Percentiles rank a stretch among this genome's conserved stretches.
Evolutionary conservation across 2,329 filamentous ascomycete genomes (phyloP).

Genomic region (Pyricularia sp.): DNA sequence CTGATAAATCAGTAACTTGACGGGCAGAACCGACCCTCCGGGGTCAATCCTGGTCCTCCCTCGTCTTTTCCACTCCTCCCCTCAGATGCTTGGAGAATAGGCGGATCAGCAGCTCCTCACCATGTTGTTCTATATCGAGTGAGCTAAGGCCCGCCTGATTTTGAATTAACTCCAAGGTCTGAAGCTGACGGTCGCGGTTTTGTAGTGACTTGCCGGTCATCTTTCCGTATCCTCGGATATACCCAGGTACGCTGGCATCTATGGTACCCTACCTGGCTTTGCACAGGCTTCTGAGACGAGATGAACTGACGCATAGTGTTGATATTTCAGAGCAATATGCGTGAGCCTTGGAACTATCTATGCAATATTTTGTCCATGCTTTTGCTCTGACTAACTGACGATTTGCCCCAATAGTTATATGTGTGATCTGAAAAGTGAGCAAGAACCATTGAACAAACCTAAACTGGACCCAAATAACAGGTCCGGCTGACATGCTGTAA

Average conservation of each 20-base stretch:
- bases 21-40: not conserved
- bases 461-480: not conserved
- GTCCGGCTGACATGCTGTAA: not conserved
- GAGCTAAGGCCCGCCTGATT: not conserved
- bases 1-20: not conserved
- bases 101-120: not conserved
- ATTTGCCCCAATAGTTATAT: conserved; percentile 29
- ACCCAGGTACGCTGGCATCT: conserved; percentile 15
- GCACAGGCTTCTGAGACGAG: not conserved
- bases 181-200: not conserved
- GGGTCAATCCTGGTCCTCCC: not conserved
- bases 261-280: conserved; percentile 5
- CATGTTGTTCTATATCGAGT: not conserved
- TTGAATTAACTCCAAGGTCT: not conserved
- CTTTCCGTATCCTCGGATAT: conserved; percentile 47
- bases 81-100: not conserved
- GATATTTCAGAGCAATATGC: conserved; percentile 37
- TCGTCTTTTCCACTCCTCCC: not conserved
- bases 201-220: conserved; percentile 40
- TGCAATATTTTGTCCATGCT: not conserved
- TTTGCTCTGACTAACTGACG: not conserved
- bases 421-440: conserved; percentile 41
- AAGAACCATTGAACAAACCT: not conserved
- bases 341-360: conserved; percentile 5
- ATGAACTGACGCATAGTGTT: not conserved